These are phyloP conservation scores for Grosmannia clavigera DNA, from an alignment of 2,329 filamentous ascomycete species.

Conservation along the genomic window DNA sequence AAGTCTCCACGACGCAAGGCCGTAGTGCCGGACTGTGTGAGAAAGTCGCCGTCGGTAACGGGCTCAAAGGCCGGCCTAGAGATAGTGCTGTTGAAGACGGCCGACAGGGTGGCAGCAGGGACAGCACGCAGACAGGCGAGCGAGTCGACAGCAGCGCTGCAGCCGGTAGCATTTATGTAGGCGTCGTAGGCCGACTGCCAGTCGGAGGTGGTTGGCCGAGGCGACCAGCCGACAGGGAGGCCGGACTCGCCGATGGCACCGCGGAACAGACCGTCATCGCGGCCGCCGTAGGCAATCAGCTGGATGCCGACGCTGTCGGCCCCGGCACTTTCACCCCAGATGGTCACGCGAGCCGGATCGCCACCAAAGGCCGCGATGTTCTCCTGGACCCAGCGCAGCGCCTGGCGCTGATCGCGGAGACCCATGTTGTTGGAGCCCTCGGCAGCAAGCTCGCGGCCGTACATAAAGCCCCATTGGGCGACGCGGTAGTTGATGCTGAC, in stretches of 20 bases:
- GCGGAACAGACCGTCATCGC: constrained; percentile 39
- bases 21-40: constrained; percentile 31
- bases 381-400: constrained; percentile 36
- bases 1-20: constrained; percentile 45
- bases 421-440: constrained; percentile 37
- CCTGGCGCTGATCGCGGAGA: constrained; percentile 35
- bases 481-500: constrained; percentile 34
- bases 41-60: constrained; percentile 26
- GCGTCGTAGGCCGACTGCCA: constrained; percentile 4
- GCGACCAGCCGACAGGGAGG: constrained; percentile 1
- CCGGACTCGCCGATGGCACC: constrained; percentile 28
- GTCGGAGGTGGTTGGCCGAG: constrained; percentile 14
- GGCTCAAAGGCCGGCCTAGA: constrained; percentile 15
- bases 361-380: constrained; percentile 39
- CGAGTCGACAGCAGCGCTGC: background rate
- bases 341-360: constrained; percentile 30
- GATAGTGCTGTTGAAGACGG: constrained; percentile 4
- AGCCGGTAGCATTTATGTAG: constrained; percentile 11
- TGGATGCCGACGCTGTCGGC: constrained; percentile 36
- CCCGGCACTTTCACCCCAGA: constrained; percentile 43
- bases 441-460: constrained; percentile 27
- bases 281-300: constrained; percentile 37
- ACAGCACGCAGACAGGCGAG: constrained; percentile 20
- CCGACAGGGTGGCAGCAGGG: constrained; percentile 19
- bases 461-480: constrained; percentile 39